Conservation (phyloP, 2,329 filamentous ascomycete species). For the Hymenoscyphus scutula region DNA sequence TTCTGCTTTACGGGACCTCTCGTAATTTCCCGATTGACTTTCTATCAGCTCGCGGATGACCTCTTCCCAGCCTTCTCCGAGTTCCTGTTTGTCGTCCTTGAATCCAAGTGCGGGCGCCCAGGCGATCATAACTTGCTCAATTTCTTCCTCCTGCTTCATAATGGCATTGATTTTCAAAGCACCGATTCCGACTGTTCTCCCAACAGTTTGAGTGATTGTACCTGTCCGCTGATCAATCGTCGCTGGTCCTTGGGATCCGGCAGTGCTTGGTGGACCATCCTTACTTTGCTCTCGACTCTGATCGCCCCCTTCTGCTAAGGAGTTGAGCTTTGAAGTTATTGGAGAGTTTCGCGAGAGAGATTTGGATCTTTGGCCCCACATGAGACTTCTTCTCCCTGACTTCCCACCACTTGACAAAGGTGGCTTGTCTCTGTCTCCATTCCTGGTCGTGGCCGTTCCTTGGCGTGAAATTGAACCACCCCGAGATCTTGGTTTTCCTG, state of each 20-base stretch:
- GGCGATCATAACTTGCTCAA: slow-evolving; percentile 73
- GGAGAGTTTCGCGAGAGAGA: slow-evolving; percentile 51
- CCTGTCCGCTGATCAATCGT: slow-evolving; percentile 34
- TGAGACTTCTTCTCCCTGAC: slow-evolving; percentile 59
- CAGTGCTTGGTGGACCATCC: slow-evolving; percentile 51
- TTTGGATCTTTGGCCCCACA: slow-evolving; percentile 65
- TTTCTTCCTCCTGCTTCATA: slow-evolving; percentile 68
- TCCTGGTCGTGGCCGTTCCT: slow-evolving; percentile 18
- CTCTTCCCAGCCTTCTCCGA: slow-evolving; percentile 67
- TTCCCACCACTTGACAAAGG: slow-evolving; percentile 48
- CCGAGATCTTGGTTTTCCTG: slow-evolving; percentile 31
- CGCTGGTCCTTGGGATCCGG: slow-evolving; percentile 48
- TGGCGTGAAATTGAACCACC: slow-evolving; percentile 29
- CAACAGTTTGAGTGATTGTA: slow-evolving; percentile 49
- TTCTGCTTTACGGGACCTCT: slow-evolving; percentile 69
- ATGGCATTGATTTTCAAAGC: slow-evolving; percentile 73
- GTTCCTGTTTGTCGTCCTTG: slow-evolving; percentile 55
- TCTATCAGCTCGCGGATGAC: slow-evolving; percentile 71
- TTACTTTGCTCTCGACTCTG: slow-evolving; percentile 17
- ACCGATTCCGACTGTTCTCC: slow-evolving; percentile 73
- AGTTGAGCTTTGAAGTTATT: slow-evolving; percentile 47
- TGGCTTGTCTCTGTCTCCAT: slow-evolving; percentile 39
- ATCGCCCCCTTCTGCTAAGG: slow-evolving; percentile 39
- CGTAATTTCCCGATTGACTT: slow-evolving; percentile 70
- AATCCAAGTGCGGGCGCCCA: slow-evolving; percentile 65